Evolutionary conservation across 163 green algal species (phyloP), one percentile per base, ranked within the genome.

Genomic region (Scenedesmus sp.): DNA sequence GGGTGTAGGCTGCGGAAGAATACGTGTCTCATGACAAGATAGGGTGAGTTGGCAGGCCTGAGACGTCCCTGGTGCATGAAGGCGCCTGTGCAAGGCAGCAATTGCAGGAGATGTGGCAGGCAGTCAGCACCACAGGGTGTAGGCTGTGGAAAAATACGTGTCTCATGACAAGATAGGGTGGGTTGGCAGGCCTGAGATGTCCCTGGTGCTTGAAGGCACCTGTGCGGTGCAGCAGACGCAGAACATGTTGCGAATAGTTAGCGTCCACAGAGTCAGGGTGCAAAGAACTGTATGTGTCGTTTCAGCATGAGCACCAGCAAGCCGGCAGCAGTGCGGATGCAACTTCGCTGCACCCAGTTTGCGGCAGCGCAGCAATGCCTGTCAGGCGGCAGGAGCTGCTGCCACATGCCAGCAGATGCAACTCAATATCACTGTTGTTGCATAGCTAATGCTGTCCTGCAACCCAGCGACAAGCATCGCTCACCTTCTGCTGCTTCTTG

Each of bases 401-500:
- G 34, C 34, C 34, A 46, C 34, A 46, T 46, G 34, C 34, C 9
- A 70, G 2, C 62, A 70, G 62, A 16, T 5, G 62, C 62, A 18
- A 64, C 59, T 10, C 59, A 64, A 46, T 46, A 46, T 46, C 34
- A 46, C 34, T 79, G 23, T 4, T 79, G 70, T 23, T 79, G 23
- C 20, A 52, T 52, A 23, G 2, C 16, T 15, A 23, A 5, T 52
- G 20, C 70, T 79, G 1, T 52, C 2, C 70, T 52, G 23, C 13
- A 79, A 6, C 70, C 4, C 70, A 6, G 20, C 70, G 46, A 15
- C 3, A 46, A 2, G 70, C 23, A 2, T 60, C 60, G 15, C 85
- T n/a, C 85, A 82, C 81, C 52, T 86, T 59, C 81, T 86, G 77
- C 81, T 34, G 52, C 54, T 70, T 59, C 16, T 86, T 34, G 46